A percentile compares a stretch with the other conserved stretches of the same genome.
phyloP scores from a whole-genome alignment of 257 asterid species.

The Scutellaria galericulata region DNA sequence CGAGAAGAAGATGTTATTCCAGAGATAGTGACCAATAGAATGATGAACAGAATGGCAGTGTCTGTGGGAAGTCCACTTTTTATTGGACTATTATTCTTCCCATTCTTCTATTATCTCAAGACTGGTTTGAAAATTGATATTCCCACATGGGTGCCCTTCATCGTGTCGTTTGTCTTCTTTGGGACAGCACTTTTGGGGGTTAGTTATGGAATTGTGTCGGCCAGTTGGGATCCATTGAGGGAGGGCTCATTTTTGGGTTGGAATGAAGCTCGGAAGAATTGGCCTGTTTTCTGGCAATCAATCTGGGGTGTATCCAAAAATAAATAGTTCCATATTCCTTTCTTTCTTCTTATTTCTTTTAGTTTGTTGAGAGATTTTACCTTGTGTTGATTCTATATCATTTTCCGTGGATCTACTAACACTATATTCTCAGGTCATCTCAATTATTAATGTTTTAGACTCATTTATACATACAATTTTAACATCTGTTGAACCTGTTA shows the following conservation, averaged over 20 bases:
- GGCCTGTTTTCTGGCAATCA: conserved; percentile 97
- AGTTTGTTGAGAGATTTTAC: conserved; percentile 4
- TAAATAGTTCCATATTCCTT: conserved; percentile 32
- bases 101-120: conserved; percentile 88
- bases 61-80: conserved; percentile 89
- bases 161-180: conserved; percentile 85
- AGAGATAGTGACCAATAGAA: conserved; percentile 91
- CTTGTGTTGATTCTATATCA: conserved; percentile 9
- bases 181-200: conserved; percentile 87
- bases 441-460: too few relatives aligned
- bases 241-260: conserved; percentile 92
- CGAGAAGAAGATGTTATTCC: conserved; percentile 74
- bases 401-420: too few relatives aligned
- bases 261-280: conserved; percentile 90
- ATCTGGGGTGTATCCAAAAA: conserved; percentile 66
- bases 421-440: too few relatives aligned
- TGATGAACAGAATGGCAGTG: conserved; percentile 79
- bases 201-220: conserved; percentile 93
- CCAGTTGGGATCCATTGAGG: conserved; percentile 98
- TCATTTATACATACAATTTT: too few relatives aligned
- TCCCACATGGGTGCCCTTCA: conserved; percentile 88
- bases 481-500: too few relatives aligned
- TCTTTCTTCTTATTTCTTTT: background rate
- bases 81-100: conserved; percentile 80
- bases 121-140: conserved; percentile 87